Base-by-base conservation (phyloP, 805 yeast genomes). In the Hanseniaspora jakobsenii region DNA sequence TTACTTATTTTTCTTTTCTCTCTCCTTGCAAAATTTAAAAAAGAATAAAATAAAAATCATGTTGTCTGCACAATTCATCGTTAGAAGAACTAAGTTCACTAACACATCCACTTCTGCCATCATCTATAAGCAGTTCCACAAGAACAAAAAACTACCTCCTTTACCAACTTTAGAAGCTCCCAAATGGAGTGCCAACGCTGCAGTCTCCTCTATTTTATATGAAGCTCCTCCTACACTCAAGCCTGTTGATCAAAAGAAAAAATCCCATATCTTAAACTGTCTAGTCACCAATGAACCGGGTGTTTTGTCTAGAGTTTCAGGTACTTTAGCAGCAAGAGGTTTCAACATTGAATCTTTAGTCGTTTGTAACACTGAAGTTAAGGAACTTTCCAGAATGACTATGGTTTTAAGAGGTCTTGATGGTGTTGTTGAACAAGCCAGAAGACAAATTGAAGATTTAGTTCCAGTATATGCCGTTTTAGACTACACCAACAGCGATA, bases 201-300 rank as follows among this genome's bases (percentile, higher is more conserved):
- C 97, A 6, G 96, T 91, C 34, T 81, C 95, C 10, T 85, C 96
- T 10, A 91, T 91, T 53, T 69, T 91, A 51, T 89, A 87, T 65
- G 97, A 91, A 62, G 84, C 95, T 2, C 98, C 73, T 39, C 43
- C 43, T 18, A 27, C 13, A 27, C 17, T 27, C 19, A 53, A 65
- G 16, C 71, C 69, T 12, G 58, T 65, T 17, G 60, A 52, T 35
- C 75, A 79, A 30, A 83, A 86, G 32, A 69, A 72, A 53, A 78
- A 81, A 53, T 82, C 82, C 57, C 98, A 91, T 56, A 93, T 91
- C 36, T 71, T 91, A 61, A 91, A 89, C 72, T 91, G 98, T 67
- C 72, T 91, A 59, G 98, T 91, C 14, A 97, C 91, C 66, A 89
- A 91, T 64, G 98, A 91, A 66, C 97, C 98, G 6, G 98, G 98